A percentile compares a stretch with the other conserved stretches of the same genome.
Conservation (phyloP, 1,284 basidiomycete species). For the Fomitopsis pinicola region DNA sequence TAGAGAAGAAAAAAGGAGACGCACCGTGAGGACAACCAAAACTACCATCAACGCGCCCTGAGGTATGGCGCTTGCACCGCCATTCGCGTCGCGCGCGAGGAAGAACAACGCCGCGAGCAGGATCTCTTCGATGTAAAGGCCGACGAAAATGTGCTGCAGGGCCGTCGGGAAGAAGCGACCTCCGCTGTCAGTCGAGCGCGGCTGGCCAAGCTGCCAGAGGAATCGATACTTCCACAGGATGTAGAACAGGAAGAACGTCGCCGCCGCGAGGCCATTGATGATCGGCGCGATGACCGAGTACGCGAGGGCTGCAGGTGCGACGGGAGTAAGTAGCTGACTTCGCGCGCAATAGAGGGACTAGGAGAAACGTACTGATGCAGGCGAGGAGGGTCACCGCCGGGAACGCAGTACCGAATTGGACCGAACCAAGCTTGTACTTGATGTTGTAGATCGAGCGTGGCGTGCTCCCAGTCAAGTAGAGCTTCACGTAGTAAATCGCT, state of each 20-base stretch:
- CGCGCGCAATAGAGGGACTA: neutral
- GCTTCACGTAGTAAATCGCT: constrained; percentile 82
- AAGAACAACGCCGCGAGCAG: constrained; percentile 88
- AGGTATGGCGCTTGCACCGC: constrained; percentile 54
- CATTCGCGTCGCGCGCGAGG: constrained; percentile 57
- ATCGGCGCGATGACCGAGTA: constrained; percentile 94
- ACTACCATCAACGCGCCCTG: constrained; percentile 83
- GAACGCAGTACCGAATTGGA: constrained; percentile 87
- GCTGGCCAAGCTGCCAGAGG: constrained; percentile 78
- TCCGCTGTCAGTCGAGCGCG: constrained; percentile 77
- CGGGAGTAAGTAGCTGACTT: neutral
- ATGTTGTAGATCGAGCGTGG: constrained; percentile 82
- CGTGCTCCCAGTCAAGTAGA: constrained; percentile 82
- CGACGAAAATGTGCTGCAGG: constrained; percentile 91
- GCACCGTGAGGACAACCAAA: constrained; percentile 75
- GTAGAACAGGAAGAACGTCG: constrained; percentile 84
- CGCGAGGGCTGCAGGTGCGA: constrained; percentile 45
- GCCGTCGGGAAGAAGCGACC: constrained; percentile 96
- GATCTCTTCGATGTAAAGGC: constrained; percentile 82
- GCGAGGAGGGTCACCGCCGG: constrained; percentile 71
- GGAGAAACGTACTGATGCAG: constrained; percentile 62
- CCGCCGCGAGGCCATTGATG: constrained; percentile 86
- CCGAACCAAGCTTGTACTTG: constrained; percentile 64
- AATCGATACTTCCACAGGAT: constrained; percentile 88
- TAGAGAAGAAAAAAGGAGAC: constrained; percentile 20